Base-by-base conservation (phyloP, 257 asterid genomes). In the Solanum medicagineum region DNA sequence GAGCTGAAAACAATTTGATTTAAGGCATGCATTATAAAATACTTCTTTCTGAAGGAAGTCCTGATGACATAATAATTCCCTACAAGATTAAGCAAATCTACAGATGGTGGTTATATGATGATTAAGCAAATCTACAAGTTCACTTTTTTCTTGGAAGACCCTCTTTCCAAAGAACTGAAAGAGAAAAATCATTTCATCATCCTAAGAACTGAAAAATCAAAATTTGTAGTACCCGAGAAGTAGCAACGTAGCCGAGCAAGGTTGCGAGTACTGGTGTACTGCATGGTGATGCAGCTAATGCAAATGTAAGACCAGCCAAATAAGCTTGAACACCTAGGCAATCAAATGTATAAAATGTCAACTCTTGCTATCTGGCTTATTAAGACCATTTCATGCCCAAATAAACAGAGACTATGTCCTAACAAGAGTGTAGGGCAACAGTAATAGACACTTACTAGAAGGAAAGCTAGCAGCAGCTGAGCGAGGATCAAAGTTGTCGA, bases 251-350 rank as follows among this genome's bases (percentile, higher is more conserved):
- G 87, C 94, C 99, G 81, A 96, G 99, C 90, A 96, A 80, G 90
- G 94, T 91, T 68, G 98, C 98, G 57, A 96, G 94, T 65, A 94
- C 98, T 10, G 98, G 97, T 47, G 97, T 94, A 87, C 98, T 96
- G 92, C 98, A 96, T 55, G 98, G 99, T 10, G 98, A 96, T 86
- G 99, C 99, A 86, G 99, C 99, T 87, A 96, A 90, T 87, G 99
- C 99, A 91, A 96, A 96, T 83, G 98, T 93, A 70, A 96, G 98
- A 56, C 99, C 98, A 17, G 98, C 99, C 92, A 96, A 90, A 89
- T 96, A 96, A 55, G 98, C 98, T 90, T 96, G 99, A 49, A 94
- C 97, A 86, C 98, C 98, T 96, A 90, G 75, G 59, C 57, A 83
- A 24, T 73, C 56, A 88, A 20, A 57, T 55, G 49, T 62, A 82